phyloP scores from a whole-genome alignment of 768 basidiomycete species.

The Leucosporidium yakuticum region DNA sequence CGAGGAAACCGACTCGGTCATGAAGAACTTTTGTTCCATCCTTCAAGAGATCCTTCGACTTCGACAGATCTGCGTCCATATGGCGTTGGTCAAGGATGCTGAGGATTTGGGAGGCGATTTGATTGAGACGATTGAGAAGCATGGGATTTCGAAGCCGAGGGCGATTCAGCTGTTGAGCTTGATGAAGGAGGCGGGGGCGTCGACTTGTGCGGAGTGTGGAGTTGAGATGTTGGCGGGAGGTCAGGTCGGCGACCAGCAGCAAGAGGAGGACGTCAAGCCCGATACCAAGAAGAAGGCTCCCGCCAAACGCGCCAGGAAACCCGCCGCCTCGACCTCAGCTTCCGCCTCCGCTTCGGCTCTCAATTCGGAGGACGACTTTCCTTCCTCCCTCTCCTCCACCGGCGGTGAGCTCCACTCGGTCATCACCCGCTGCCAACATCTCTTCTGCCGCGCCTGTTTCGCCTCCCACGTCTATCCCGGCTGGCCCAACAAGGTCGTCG shows the following conservation, averaged over 20 bases:
- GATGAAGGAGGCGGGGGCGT: slow-evolving; percentile 75
- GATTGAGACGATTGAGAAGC: slow-evolving; percentile 62
- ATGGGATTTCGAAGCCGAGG: slow-evolving; percentile 66
- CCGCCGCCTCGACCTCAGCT: neutral
- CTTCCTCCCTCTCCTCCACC: neutral
- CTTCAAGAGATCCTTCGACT: slow-evolving; percentile 91
- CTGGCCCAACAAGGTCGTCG: slow-evolving; percentile 62
- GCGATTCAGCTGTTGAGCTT: slow-evolving; percentile 80
- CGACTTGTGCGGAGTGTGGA: slow-evolving; percentile 84
- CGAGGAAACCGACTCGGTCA: slow-evolving; percentile 79
- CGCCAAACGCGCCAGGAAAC: slow-evolving; percentile 15
- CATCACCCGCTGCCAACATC: slow-evolving; percentile 86
- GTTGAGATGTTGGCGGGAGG: slow-evolving; percentile 56
- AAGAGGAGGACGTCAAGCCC: slow-evolving; percentile 23
- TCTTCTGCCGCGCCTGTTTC: slow-evolving; percentile 86
- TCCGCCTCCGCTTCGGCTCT: slow-evolving; percentile 15
- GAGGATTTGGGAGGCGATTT: slow-evolving; percentile 54
- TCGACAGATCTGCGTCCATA: slow-evolving; percentile 97
- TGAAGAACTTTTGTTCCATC: slow-evolving; percentile 98
- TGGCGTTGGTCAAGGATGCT: slow-evolving; percentile 63
- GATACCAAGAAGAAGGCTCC: slow-evolving; percentile 9
- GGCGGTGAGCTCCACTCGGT: slow-evolving; percentile 45
- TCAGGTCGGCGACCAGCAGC: slow-evolving; percentile 15
- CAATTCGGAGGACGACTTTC: slow-evolving; percentile 19
- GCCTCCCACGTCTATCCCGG: slow-evolving; percentile 66